Evolutionary conservation across 345 rosid species (phyloP).

Genomic region (Limnanthes douglasii): DNA sequence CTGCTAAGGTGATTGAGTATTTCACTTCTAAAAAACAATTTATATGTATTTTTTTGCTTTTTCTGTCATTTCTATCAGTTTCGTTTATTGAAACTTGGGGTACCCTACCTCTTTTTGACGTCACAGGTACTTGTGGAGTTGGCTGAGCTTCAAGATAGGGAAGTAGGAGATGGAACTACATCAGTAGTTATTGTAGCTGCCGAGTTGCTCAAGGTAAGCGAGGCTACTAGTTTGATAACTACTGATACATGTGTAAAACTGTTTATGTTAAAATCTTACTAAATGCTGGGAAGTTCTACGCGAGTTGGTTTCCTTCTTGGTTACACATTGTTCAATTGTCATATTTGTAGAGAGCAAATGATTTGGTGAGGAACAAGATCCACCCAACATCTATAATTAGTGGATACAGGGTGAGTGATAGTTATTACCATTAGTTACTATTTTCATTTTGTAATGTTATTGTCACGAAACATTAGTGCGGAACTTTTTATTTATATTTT

Average conservation of each 20-base stretch:
- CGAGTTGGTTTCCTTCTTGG: not conserved
- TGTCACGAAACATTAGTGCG: slow-evolving; percentile 1
- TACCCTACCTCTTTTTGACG: not conserved
- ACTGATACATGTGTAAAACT: not conserved
- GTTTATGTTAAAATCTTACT: not conserved
- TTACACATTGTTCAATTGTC: slow-evolving; percentile 1
- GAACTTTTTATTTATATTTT: slow-evolving; percentile 4
- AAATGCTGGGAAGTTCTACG: not conserved
- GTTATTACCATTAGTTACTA: too few species aligned
- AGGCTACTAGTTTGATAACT: not conserved
- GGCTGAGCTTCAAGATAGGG: slow-evolving; percentile 97
- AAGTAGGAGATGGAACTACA: slow-evolving; percentile 97
- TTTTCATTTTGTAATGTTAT: not conserved
- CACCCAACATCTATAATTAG: slow-evolving; percentile 96
- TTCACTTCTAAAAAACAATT: not conserved
- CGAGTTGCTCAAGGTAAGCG: slow-evolving; percentile 58
- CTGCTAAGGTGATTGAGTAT: slow-evolving; percentile 59
- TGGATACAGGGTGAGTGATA: slow-evolving; percentile 78
- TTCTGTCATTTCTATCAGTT: not conserved
- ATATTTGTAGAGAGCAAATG: slow-evolving; percentile 75
- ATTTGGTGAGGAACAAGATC: slow-evolving; percentile 91
- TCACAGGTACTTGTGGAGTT: slow-evolving; percentile 85
- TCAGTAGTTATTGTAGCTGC: slow-evolving; percentile 94
- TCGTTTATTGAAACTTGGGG: not conserved
- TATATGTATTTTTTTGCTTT: not conserved